Conservation (phyloP, 306 rosid genomes). For the Fagus sylvatica region DNA sequence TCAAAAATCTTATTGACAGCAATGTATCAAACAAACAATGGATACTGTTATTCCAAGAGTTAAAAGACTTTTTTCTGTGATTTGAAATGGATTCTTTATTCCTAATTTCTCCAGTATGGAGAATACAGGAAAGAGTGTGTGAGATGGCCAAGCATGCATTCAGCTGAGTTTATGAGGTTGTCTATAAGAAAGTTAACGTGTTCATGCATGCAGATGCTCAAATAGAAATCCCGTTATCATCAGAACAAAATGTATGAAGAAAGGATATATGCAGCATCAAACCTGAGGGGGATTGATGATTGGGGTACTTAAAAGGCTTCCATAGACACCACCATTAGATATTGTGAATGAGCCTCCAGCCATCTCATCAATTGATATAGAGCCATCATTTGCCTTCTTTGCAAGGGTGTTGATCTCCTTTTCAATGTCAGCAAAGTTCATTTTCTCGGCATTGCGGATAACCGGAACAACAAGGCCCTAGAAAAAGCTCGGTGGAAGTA, state of each 20-base stretch:
- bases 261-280: background rate
- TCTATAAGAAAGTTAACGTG: background rate
- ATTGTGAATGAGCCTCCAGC: slow-evolving; percentile 64
- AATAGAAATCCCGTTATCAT: background rate
- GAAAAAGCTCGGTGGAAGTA: background rate
- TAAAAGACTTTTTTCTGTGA: background rate
- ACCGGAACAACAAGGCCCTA: slow-evolving; percentile 65
- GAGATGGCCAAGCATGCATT: too few relatives aligned
- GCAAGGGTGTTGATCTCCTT: slow-evolving; percentile 54
- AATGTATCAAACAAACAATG: background rate
- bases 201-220: background rate
- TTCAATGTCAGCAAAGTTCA: slow-evolving; percentile 60
- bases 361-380: slow-evolving; percentile 61
- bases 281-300: slow-evolving; percentile 67
- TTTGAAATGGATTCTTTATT: background rate
- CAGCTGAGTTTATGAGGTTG: background rate
- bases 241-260: background rate
- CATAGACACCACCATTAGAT: slow-evolving; percentile 61
- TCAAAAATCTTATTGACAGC: background rate
- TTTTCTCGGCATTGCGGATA: slow-evolving; percentile 43
- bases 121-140: background rate
- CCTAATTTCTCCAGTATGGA: background rate
- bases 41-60: background rate
- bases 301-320: slow-evolving; percentile 63
- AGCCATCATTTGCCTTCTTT: slow-evolving; percentile 56